These are phyloP conservation scores for Saccharum hybrid DNA, from an alignment of 202 grass and related monocot species.

Conservation along the genomic window DNA sequence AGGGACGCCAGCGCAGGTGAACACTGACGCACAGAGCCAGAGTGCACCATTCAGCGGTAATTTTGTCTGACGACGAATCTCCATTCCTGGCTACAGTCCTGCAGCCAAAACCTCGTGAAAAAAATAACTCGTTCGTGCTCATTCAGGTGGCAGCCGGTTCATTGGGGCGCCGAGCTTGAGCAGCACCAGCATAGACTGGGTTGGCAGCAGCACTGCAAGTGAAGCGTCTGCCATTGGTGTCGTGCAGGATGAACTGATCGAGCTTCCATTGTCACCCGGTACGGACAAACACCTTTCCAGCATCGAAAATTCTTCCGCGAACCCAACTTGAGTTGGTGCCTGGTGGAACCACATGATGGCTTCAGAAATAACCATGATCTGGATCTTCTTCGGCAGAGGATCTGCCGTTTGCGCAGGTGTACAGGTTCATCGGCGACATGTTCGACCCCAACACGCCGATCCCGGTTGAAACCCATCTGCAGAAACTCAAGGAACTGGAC, in stretches of 20 bases:
- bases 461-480: conserved; percentile 51
- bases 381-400: conserved; percentile 42
- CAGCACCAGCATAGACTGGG: conserved; percentile 42
- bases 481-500: conserved; percentile 75
- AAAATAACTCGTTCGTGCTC: neutral
- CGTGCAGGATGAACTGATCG: conserved; percentile 42
- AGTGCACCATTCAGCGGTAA: conserved; percentile 4
- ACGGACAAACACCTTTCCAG: neutral
- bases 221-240: conserved; percentile 14
- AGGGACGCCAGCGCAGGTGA: neutral
- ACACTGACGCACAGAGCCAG: neutral
- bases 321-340: neutral
- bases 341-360: too few relatives aligned
- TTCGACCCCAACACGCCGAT: conserved; percentile 66
- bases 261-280: conserved; percentile 54
- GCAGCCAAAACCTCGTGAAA: neutral
- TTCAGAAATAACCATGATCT: neutral
- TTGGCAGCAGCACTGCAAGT: conserved; percentile 15
- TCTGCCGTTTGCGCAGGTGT: conserved; percentile 65
- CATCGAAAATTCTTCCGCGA: neutral
- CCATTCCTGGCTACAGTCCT: neutral
- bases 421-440: conserved; percentile 83
- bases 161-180: conserved; percentile 44
- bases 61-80: neutral
- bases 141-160: conserved; percentile 47